Evolutionary conservation across 2,329 filamentous ascomycete species (phyloP), one percentile per base, ranked within the genome.

Genomic region (Microcyclospora tardicrescens): DNA sequence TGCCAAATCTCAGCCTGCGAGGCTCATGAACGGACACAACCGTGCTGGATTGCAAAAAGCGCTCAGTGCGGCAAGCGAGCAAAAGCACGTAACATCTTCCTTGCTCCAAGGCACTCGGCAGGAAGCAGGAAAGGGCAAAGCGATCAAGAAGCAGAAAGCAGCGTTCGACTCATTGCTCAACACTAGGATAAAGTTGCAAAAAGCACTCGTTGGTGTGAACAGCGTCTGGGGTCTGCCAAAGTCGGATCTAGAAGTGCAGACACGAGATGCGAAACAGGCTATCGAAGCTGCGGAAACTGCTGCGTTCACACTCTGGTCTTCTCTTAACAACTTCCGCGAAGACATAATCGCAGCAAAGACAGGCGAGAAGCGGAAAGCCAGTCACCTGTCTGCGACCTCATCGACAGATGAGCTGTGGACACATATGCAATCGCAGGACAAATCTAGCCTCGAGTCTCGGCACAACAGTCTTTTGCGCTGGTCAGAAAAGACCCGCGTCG

Each of bases 91-190:
- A 29, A 68, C 79, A 6, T 71, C 75, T 13, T 77, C 75, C 8
- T 65, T 81, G 31, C 72, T 73, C 2, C 69, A 79, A 53, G 79
- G 81, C 1, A 77, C 77, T 37, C 78, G 80, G 54, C 76, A 76
- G 38, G 91, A 96, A 56, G 77, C 81, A 4, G 75, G 79, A 32
- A 96, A 96, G 61, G 91, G 91, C 10, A 65, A 73, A 39, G 89
- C 89, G 0, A 84, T 98, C 29, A 89, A 86, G 52, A 69, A 78
- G 41, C 91, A 98, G 62, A 77, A 86, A 37, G 80, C 79, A 44
- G 77, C 80, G 1, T 98, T 94, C 54, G 89, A 96, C 50, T 76
- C 83, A 0, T 73, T 96, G 1, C 72, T 98, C 27, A 93, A 94
- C 62, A 74, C 86, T 11, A 79, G 91, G 14, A 95, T 98, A 55